Conservation (phyloP, 2,329 filamentous ascomycete genomes). For the Cladophialophora yegresii region DNA sequence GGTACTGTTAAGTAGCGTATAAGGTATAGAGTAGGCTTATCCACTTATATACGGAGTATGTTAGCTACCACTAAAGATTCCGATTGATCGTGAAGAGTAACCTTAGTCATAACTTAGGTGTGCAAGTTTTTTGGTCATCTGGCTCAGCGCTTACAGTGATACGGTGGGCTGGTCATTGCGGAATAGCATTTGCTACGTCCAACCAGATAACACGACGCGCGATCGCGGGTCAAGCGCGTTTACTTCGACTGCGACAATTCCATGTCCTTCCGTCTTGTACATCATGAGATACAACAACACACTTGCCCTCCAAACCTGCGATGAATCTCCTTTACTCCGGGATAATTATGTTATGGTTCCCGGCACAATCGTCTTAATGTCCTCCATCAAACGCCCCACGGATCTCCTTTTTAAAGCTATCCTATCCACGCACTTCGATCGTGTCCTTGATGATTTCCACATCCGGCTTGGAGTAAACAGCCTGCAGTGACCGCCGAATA, state of each 20-base stretch:
- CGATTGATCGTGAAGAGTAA: no score
- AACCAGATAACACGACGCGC: neutral
- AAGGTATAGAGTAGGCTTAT: no score
- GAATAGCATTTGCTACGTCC: neutral
- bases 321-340: neutral
- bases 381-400: neutral
- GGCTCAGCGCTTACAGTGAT: no score
- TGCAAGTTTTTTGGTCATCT: no score
- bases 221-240: no score
- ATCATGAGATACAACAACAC: neutral
- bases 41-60: no score
- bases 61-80: no score
- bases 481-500: slow-evolving; percentile 25
- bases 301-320: neutral
- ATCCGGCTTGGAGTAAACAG: slow-evolving; percentile 27
- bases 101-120: no score
- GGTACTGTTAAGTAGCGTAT: no score
- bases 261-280: neutral
- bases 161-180: neutral
- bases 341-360: no score
- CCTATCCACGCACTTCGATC: slow-evolving; percentile 13
- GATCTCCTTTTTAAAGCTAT: neutral
- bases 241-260: neutral
- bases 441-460: slow-evolving; percentile 24
- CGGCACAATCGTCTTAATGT: neutral